Evolutionary conservation across 768 basidiomycete species (phyloP), one percentile per base, ranked within the genome.

Genomic region (Mycena crocata): DNA sequence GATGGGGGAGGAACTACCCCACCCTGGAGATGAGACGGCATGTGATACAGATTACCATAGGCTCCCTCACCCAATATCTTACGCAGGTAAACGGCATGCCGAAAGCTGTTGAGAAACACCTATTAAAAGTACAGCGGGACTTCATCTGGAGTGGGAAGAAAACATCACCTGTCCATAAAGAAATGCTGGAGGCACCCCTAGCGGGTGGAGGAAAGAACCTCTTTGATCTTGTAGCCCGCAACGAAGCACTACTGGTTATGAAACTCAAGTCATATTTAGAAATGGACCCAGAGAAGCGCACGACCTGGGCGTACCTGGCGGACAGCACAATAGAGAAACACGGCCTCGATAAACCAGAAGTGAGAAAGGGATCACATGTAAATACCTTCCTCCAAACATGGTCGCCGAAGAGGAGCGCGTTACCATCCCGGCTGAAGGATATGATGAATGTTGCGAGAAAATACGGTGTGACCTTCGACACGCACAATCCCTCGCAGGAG

Each of bases 81-180:
- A 74, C 79, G 0, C 51, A 71, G 46, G 79, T 79, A 0, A 80
- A 83, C 64, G 78, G 79, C 0, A 82, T 83, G 81, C 80, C 81
- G 0, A 59, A 68, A n/a, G 12, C 46, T 0, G 66, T 78, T 0
- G 75, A 74, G 32, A 61, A 71, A 6, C n/a, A 28, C 14, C 59
- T 81, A 0, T 32, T 61, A 21, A 75, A 69, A 26, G 67, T 44
- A 2, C 73, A 73, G 3, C 23, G 69, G 0, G 62, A 73, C 4
- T 81, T 81, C 34, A 67, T 82, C 2, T 82, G 77, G 77, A 23
- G 37, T 7, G 63, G 69, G 0, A 34, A 35, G 10, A 51, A 55
- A 21, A 45, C 55, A 3, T 48, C 70, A 0, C 59, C 71, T n/a
- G 56, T 77, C 2, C 68, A 71, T 32, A 35, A 62, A 15, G 62